Base-by-base conservation (phyloP, 2,329 filamentous ascomycete species). In the Penicillium expansum region DNA sequence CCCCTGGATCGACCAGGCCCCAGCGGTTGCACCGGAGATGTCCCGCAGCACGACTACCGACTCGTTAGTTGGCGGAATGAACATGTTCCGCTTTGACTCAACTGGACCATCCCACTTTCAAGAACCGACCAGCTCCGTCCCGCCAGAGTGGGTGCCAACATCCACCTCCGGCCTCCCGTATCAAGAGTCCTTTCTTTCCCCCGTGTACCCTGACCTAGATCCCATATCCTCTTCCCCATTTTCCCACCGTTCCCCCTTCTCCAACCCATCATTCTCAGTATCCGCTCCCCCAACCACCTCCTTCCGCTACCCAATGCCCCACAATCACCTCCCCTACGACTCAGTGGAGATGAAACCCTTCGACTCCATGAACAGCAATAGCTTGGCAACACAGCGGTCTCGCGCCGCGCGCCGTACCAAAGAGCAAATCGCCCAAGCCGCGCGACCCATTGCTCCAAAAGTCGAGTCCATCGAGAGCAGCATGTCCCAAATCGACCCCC, bases 391-490 rank as follows among this genome's bases (percentile, higher is more conserved):
- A 45, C 74, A 67, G 57, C 69, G 70, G 64, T 80, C 79, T 30
- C 76, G 79, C 51, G 76, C 74, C 53, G 64, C 71, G 45, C 77
- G 78, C 60, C 77, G 79, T 61, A 75, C 79, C 48, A 74, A 78
- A 63, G 78, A 82, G 65, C 77, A 80, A 64, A 73, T 78, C 39
- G 75, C 77, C 57, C 76, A 78, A 61, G 77, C 75, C 42, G 69
- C 77, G 57, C 76, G 81, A 54, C 80, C 75, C 48, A 79, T 84
- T 61, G 79, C 79, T 27, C 81, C 79, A 59, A 77, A 83, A 64
- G 64, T 71, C 38, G 71, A 75, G 59, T 65, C 70, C 45, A 63
- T 68, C 48, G 67, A 69, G 49, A 68, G 59, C 60, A 65, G 70
- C 43, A 63, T 66, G 38, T 60, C 67, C n/a, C 43, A 64, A 56